phyloP scores from a whole-genome alignment of 2,329 filamentous ascomycete genomes.

The Dactylonectria macrodidyma region DNA sequence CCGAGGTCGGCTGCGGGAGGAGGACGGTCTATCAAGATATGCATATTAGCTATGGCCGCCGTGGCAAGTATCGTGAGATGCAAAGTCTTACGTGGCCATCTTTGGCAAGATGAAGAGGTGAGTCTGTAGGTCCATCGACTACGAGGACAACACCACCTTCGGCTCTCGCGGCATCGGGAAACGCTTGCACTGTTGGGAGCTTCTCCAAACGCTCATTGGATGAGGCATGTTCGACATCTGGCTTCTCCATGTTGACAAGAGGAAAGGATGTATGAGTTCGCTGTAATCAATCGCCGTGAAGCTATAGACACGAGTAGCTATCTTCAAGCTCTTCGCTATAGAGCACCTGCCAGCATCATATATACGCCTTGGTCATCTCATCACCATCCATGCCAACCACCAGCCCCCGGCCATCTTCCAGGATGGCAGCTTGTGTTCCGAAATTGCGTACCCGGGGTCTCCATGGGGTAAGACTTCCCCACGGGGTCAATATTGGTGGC shows the following conservation, averaged over 20 bases:
- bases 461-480: conserved; percentile 23
- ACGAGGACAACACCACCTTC: conserved; percentile 36
- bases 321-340: background rate
- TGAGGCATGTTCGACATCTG: conserved; percentile 37
- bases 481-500: conserved; percentile 4
- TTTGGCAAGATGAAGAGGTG: conserved; percentile 33
- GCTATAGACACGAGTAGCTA: background rate
- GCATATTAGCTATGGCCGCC: background rate
- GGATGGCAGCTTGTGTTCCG: conserved; percentile 18
- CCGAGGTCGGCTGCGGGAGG: conserved; percentile 37
- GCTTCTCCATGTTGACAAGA: conserved; percentile 32
- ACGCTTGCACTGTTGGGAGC: conserved; percentile 15
- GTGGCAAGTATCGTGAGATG: background rate
- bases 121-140: conserved; percentile 11
- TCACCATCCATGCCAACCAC: background rate
- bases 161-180: conserved; percentile 31
- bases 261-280: too few species aligned
- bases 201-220: conserved; percentile 26
- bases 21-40: conserved; percentile 29
- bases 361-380: background rate
- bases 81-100: conserved; percentile 36
- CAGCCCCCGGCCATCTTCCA: background rate
- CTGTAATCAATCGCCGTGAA: background rate
- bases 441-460: conserved; percentile 38
- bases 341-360: background rate